Base-by-base conservation (phyloP, 306 rosid species). In the Pueraria montana region DNA sequence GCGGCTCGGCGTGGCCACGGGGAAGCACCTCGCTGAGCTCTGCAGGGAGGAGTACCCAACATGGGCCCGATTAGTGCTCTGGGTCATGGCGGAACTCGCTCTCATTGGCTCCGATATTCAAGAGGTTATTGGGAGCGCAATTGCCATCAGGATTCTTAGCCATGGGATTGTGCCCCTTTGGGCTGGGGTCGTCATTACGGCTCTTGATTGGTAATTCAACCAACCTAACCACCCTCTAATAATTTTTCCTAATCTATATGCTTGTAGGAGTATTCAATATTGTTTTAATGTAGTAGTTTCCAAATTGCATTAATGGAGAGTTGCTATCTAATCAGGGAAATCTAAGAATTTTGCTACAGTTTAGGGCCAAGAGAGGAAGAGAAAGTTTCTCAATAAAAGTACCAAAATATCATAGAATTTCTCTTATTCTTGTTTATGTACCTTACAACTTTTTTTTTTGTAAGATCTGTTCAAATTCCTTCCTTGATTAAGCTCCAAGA, bases 81-180 rank as follows among this genome's bases (percentile, higher is more conserved):
- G 99, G 99, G 78, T 94, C 6, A 96, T 96, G 99, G 99, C 99
- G 1, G 99, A 96, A 80, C 17, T 96, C 12, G 99, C 99, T 42
- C 84, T 96, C 20, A 94, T 96, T 74, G 99, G 99, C 43, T 90
- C 98, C 36, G 99, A 96, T 82, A 93, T 96, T 23, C 99, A 96
- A 79, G 99, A 96, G 84, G 99, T 96, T 70, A 96, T 96, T 72
- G 98, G 99, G 0, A 96, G 99, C 58, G 98, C 98, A 27, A 96
- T 96, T 83, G 98, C 99, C 36, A 90, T 96, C 42, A 91, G 87
- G 83, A 94, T 96, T 87, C 82, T 96, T 24, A 93, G 94, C 81
- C 88, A 91, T 85, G 98, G 99, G 6, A 18, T 82, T 69, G 53
- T 96, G 62, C 99, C 99, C 9, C 97, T 96, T 40, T 96, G 99